phyloP scores from a whole-genome alignment of 164 flowering plant species.

The Brasenia schreberi region DNA sequence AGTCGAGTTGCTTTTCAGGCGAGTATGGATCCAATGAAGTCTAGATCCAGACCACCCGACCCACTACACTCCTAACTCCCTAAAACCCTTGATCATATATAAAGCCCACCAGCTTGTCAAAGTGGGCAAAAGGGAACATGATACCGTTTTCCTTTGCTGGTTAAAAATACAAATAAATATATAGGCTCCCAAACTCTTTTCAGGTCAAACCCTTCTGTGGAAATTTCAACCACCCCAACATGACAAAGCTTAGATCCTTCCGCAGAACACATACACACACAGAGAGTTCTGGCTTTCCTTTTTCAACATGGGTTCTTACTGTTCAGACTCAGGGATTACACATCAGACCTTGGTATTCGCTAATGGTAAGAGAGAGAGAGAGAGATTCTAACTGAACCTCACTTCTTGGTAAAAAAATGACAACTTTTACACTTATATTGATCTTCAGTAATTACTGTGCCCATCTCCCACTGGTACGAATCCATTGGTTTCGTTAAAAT shows the following conservation, averaged over 20 bases:
- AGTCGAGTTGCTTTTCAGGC: too few relatives aligned
- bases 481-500: not conserved
- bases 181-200: not conserved
- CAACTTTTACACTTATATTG: not conserved
- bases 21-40: too few relatives aligned
- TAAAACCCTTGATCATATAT: not conserved
- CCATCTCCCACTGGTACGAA: not conserved
- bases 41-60: too few relatives aligned
- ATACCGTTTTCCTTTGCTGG: not conserved
- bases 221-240: not conserved
- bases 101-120: not conserved
- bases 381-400: not conserved
- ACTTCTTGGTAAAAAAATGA: not conserved
- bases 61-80: not conserved
- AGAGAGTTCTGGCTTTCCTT: not conserved
- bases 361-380: not conserved
- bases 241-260: not conserved
- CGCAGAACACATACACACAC: not conserved
- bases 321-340: not conserved
- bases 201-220: not conserved
- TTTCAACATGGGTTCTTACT: not conserved
- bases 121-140: not conserved
- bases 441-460: not conserved
- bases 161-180: not conserved
- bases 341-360: not conserved